A percentile compares a stretch with the other conserved stretches of the same genome.
Evolutionary conservation across 192 early-diverging fungal species (phyloP).

Genomic region (Dissophora ornata): DNA sequence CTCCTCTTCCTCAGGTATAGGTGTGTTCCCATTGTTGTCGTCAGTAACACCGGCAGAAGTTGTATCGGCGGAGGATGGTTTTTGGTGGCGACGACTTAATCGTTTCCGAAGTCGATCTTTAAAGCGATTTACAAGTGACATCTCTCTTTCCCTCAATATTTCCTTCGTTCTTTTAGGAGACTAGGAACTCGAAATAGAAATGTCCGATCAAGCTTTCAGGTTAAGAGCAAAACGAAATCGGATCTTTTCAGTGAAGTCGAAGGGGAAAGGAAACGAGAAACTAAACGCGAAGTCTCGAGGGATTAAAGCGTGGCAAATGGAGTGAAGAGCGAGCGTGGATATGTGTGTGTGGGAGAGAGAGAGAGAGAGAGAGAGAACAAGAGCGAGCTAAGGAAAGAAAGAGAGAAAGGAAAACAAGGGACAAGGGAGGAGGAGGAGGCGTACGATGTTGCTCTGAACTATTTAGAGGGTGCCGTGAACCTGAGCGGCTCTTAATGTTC

Average conservation of each 20-base stretch:
- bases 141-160: too few species aligned
- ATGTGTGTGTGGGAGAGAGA: too few species aligned
- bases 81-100: not conserved
- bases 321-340: not conserved
- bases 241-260: too few species aligned
- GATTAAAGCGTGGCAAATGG: constrained; percentile 62
- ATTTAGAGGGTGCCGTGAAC: too few species aligned
- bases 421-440: not conserved
- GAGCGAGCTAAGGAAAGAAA: not conserved
- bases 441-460: too few species aligned
- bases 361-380: not conserved
- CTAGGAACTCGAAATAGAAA: not conserved
- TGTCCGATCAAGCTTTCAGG: too few species aligned
- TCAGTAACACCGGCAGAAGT: not conserved
- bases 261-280: too few species aligned
- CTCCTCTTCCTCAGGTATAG: too few species aligned
- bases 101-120: not conserved
- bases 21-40: not conserved
- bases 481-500: too few species aligned
- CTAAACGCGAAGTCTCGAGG: constrained; percentile 3
- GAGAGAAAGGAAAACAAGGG: not conserved
- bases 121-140: not conserved
- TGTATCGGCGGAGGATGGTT: not conserved
- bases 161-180: not conserved
- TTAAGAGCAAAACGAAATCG: not conserved